Conservation (phyloP, 768 basidiomycete species). For the Pleurotus sapidus region DNA sequence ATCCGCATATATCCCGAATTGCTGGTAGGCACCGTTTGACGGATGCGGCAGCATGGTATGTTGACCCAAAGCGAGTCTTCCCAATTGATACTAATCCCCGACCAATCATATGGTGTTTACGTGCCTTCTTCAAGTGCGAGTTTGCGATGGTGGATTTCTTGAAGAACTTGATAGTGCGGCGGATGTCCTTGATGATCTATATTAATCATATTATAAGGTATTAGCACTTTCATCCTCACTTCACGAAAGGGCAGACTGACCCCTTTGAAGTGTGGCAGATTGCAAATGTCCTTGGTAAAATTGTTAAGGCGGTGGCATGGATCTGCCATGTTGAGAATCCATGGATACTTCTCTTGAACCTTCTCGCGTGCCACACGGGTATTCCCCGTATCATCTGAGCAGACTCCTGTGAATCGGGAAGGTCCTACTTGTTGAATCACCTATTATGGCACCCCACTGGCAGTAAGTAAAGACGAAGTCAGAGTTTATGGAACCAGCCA, state of each 20-base stretch:
- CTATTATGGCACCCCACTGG: no score
- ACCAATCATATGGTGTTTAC: neutral
- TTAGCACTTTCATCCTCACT: no score
- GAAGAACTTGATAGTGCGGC: slow-evolving; percentile 7
- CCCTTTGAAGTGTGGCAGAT: slow-evolving; percentile 10
- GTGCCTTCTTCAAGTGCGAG: slow-evolving; percentile 3
- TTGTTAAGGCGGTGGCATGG: slow-evolving; percentile 16
- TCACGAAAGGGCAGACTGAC: no score
- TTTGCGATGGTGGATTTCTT: slow-evolving; percentile 13
- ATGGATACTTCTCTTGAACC: slow-evolving; percentile 9
- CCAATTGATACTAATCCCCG: neutral
- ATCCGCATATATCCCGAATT: neutral
- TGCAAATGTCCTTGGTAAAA: slow-evolving; percentile 14
- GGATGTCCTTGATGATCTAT: neutral
- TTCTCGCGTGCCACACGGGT: slow-evolving; percentile 10
- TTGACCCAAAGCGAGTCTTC: slow-evolving; percentile 10
- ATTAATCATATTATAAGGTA: no score
- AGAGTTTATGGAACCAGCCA: neutral
- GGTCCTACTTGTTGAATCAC: slow-evolving; percentile 16
- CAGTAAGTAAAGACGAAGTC: no score
- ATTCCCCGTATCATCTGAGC: slow-evolving; percentile 22
- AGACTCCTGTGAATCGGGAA: slow-evolving; percentile 10
- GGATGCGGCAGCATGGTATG: neutral
- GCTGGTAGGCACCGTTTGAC: neutral
- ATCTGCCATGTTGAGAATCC: slow-evolving; percentile 18